Evolutionary conservation across 148 eudicot genomes (phyloP), one percentile per base, ranked within the genome.

Genomic region (Polygonum maritimum): DNA sequence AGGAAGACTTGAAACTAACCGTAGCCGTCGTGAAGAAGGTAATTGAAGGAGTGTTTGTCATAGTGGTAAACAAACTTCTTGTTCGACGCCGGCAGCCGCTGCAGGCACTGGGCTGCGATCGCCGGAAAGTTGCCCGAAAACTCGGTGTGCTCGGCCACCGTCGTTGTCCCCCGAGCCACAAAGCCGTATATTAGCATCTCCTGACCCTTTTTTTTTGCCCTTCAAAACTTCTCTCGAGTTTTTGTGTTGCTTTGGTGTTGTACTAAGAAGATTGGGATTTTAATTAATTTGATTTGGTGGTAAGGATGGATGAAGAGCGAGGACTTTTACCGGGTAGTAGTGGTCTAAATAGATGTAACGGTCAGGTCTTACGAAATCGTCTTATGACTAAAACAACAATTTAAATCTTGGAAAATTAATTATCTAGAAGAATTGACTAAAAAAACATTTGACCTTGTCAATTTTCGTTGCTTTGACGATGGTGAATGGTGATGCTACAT

Each of bases 51-150:
- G 57, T 73, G 75, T 1, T 73, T 35, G 36, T 73, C 75, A 2
- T 9, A 73, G 21, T 21, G 48, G 54, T 48, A 73, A 47, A 35
- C 57, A 35, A 73, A 73, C 45, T 73, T 73, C 18, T 48, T 48
- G 40, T 73, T 48, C 1, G 75, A 47, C 10, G 75, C 35, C 52
- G 75, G 75, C 21, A 73, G 57, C 3, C 40, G 52, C 12, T 73
- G 75, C 52, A 73, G 26, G 18, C 55, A 73, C 39, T 73, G 75
- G 4, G 75, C 75, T 10, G 75, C 75, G 52, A 73, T 45, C 11
- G 39, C 75, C n/a, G 75, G 75, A 11, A 73, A 73, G 57, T 73
- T 48, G 7, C 75, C 58, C 36, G 75, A 48, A 57, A 73, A 48
- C 75, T 48, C 58, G 4, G 75, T 48, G 31, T 73, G 26, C 58